Evolutionary conservation across 129 eudicot genomes (phyloP).

Genomic region (Gnaphalium uliginosum): DNA sequence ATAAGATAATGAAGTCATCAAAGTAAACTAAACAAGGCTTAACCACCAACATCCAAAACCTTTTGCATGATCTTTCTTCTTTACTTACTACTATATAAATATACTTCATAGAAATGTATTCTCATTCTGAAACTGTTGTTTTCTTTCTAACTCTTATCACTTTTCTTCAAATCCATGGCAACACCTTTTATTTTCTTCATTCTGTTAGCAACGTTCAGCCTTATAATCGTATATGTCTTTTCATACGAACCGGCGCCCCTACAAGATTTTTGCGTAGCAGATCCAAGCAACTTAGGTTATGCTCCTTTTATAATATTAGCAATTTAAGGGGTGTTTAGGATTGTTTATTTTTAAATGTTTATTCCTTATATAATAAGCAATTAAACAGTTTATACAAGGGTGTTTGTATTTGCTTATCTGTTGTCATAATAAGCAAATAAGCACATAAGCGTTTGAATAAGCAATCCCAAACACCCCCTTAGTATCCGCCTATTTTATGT

Average conservation of each 20-base stretch:
- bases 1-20: constrained; percentile 32
- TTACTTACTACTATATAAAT: constrained; percentile 25
- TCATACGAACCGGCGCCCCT: constrained; percentile 47
- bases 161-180: constrained; percentile 30
- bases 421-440: no score
- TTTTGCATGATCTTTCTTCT: constrained; percentile 40
- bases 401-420: no score
- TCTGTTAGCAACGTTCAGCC: constrained; percentile 27
- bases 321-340: not conserved
- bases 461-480: not conserved
- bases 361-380: not conserved
- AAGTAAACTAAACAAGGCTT: constrained; percentile 25
- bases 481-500: not conserved
- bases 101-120: constrained; percentile 15
- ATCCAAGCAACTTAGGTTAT: constrained; percentile 39
- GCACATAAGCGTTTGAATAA: no score
- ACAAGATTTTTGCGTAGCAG: constrained; percentile 56
- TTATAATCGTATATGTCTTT: constrained; percentile 19
- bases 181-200: constrained; percentile 17
- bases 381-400: no score
- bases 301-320: not conserved
- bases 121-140: constrained; percentile 25
- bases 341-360: not conserved
- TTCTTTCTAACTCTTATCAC: constrained; percentile 3
- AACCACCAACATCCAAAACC: constrained; percentile 40